phyloP scores from a whole-genome alignment of 148 eudicot species.

The Camellia japonica region DNA sequence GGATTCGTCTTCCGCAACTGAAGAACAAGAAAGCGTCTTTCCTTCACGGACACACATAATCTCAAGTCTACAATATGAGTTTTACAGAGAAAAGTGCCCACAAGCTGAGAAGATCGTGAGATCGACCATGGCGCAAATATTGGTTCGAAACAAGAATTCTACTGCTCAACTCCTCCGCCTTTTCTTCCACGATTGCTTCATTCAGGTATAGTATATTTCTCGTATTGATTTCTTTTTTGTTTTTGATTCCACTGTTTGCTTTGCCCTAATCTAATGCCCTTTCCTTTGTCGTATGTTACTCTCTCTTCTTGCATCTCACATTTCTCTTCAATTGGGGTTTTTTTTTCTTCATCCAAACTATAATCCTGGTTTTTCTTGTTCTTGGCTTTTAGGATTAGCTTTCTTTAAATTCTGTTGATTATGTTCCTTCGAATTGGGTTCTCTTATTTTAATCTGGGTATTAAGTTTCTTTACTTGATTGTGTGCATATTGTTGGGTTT shows the following conservation, averaged over 20 bases:
- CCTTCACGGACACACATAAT: no score
- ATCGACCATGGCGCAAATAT: background rate
- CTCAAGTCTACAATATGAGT: slow-evolving; percentile 1
- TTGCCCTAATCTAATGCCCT: no score
- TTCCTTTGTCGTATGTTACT: background rate
- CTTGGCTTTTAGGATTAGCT: background rate
- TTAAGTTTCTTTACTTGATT: background rate
- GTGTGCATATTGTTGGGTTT: background rate
- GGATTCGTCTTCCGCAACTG: no score
- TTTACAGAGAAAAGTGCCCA: slow-evolving; percentile 11
- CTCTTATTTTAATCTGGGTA: background rate
- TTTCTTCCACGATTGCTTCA: slow-evolving; percentile 15
- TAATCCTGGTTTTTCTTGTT: background rate
- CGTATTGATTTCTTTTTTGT: background rate
- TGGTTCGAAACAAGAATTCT: background rate
- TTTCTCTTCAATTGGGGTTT: background rate
- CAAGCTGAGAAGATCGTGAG: background rate
- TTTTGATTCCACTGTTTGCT: background rate
- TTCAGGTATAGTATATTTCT: slow-evolving; percentile 1
- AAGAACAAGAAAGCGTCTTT: no score
- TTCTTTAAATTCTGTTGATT: background rate
- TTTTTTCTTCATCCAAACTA: no score
- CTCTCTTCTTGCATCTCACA: slow-evolving; percentile 6
- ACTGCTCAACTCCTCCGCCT: slow-evolving; percentile 15
- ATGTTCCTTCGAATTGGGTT: background rate